Evolutionary conservation across 2,329 filamentous ascomycete species (phyloP).

Genomic region (Sphaceloma murrayae): DNA sequence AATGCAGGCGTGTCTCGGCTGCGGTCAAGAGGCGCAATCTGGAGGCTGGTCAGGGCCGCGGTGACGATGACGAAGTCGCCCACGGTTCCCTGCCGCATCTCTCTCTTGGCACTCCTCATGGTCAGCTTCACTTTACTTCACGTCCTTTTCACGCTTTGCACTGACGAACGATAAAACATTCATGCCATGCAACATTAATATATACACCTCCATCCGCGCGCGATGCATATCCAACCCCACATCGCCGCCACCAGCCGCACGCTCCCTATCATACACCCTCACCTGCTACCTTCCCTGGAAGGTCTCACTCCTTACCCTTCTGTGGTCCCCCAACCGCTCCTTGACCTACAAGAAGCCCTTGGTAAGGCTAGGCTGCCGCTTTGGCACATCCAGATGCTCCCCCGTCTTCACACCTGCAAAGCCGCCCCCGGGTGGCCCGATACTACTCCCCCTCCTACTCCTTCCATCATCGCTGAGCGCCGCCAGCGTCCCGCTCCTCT

Average conservation of each 20-base stretch:
- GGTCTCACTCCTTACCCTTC: conserved; percentile 19
- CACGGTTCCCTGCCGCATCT: background rate
- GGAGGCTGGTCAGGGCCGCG: conserved; percentile 1
- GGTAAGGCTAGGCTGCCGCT: conserved; percentile 36
- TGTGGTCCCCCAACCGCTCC: conserved; percentile 22
- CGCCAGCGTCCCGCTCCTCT: conserved; percentile 26
- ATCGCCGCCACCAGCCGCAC: too few relatives aligned
- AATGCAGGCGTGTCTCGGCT: too few relatives aligned
- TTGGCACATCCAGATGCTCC: conserved; percentile 30
- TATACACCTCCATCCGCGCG: conserved; percentile 14
- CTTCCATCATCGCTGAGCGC: conserved; percentile 38
- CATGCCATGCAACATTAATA: conserved; percentile 17
- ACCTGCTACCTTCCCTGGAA: conserved; percentile 8
- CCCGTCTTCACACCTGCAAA: conserved; percentile 19
- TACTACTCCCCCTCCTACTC: conserved; percentile 36
- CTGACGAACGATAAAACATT: conserved; percentile 1
- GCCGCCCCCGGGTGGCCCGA: conserved; percentile 32
- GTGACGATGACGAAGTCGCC: conserved; percentile 1
- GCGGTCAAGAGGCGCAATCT: conserved; percentile 9
- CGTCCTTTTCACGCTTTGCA: background rate
- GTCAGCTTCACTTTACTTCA: background rate
- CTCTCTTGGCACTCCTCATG: background rate
- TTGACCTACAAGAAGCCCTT: conserved; percentile 43
- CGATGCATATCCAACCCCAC: background rate
- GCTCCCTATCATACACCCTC: conserved; percentile 7